phyloP scores from a whole-genome alignment of 164 flowering plant genomes.

The Dillenia suffruticosa region DNA sequence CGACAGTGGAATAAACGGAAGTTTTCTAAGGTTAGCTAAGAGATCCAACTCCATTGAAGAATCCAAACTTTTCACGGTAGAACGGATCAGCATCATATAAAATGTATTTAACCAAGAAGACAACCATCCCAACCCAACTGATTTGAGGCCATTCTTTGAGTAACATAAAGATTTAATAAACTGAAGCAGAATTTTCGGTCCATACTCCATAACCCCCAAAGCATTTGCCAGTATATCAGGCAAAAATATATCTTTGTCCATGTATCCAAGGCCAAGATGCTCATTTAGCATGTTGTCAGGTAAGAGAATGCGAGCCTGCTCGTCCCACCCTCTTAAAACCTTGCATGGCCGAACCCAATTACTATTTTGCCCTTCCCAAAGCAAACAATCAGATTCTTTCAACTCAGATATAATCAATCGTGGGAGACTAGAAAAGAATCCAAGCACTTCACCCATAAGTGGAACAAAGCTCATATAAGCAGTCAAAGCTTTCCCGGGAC shows the following conservation, averaged over 20 bases:
- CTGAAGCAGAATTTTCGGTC: conserved; percentile 58
- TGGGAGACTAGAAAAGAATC: conserved; percentile 89
- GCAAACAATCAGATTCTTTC: conserved; percentile 72
- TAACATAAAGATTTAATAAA: conserved; percentile 49
- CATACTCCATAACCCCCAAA: conserved; percentile 76
- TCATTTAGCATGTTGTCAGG: conserved; percentile 59
- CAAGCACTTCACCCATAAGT: conserved; percentile 92
- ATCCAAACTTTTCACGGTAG: conserved; percentile 20
- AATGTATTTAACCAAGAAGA: conserved; percentile 57
- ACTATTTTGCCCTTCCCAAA: conserved; percentile 55
- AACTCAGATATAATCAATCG: conserved; percentile 71
- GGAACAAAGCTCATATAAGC: conserved; percentile 92
- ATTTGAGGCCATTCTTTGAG: conserved; percentile 37
- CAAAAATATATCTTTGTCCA: conserved; percentile 58
- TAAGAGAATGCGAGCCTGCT: conserved; percentile 49
- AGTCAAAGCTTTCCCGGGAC: conserved; percentile 71
- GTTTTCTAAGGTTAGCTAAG: conserved; percentile 32
- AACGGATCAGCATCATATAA: conserved; percentile 35
- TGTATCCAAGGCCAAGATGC: conserved; percentile 80
- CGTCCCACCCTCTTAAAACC: conserved; percentile 79
- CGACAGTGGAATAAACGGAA: conserved; percentile 86
- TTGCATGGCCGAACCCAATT: conserved; percentile 91
- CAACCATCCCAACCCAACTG: conserved; percentile 75
- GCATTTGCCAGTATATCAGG: conserved; percentile 73
- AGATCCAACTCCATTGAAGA: conserved; percentile 31